Conservation (phyloP, 2,329 filamentous ascomycete genomes). For the Epichloe baconii region DNA sequence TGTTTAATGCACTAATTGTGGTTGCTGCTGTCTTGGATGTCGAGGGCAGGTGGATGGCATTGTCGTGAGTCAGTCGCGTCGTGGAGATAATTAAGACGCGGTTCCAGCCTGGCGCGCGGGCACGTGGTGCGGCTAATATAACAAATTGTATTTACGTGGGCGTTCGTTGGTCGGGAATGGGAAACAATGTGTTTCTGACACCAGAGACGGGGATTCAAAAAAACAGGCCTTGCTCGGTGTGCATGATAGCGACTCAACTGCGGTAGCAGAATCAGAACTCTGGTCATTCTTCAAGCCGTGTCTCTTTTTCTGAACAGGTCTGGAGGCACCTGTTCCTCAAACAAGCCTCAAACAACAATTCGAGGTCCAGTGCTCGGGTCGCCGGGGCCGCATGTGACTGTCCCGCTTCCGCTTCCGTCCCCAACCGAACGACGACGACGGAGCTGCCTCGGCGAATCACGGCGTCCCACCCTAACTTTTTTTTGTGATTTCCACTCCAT, state of each 20-base stretch:
- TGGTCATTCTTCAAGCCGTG: too few species aligned
- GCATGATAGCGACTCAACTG: too few species aligned
- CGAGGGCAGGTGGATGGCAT: neutral
- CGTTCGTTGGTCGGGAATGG: too few species aligned
- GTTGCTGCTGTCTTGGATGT: neutral
- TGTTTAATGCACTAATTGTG: too few species aligned
- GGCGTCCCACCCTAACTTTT: slow-evolving; percentile 5
- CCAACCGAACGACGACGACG: slow-evolving; percentile 3
- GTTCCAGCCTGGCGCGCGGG: slow-evolving; percentile 14
- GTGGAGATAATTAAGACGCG: slow-evolving; percentile 11
- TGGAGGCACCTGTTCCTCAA: too few species aligned
- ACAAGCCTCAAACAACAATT: too few species aligned
- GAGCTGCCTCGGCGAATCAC: slow-evolving; percentile 11
- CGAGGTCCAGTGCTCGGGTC: too few species aligned
- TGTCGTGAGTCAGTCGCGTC: neutral
- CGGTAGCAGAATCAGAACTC: too few species aligned
- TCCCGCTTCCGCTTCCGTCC: slow-evolving; percentile 1
- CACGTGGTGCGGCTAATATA: slow-evolving; percentile 14
- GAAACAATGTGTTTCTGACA: too few species aligned
- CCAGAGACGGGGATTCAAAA: too few species aligned
- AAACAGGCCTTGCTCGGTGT: too few species aligned
- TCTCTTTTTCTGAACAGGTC: too few species aligned
- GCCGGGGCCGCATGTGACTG: neutral
- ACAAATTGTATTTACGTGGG: neutral
- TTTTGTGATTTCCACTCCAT: neutral